Percentiles rank a stretch among this genome's conserved stretches.
phyloP scores from a whole-genome alignment of 2,329 filamentous ascomycete species.

The Delphinella strobiligena region DNA sequence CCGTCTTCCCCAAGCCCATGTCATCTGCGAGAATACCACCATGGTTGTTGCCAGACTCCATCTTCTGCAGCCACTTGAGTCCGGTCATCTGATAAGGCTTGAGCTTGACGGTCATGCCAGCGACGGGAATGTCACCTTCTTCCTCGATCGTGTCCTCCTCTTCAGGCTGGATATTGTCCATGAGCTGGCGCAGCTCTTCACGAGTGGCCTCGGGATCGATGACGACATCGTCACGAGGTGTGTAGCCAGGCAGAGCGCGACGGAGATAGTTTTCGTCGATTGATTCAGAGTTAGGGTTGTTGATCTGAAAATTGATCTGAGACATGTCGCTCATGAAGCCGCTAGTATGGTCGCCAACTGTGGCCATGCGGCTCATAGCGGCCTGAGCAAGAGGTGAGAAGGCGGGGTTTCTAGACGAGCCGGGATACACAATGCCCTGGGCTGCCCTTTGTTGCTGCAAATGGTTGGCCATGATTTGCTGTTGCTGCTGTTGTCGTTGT shows the following conservation, averaged over 20 bases:
- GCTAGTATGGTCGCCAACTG: neutral
- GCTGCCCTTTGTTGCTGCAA: too few relatives aligned
- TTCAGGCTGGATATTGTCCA: constrained; percentile 64
- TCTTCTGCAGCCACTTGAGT: constrained; percentile 62
- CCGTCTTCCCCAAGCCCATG: constrained; percentile 77
- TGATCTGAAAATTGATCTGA: constrained; percentile 8
- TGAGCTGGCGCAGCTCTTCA: constrained; percentile 57
- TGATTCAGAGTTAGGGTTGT: constrained; percentile 13
- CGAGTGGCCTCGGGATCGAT: constrained; percentile 39
- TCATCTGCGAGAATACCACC: constrained; percentile 69
- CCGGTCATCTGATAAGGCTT: constrained; percentile 76
- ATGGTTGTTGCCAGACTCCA: constrained; percentile 59
- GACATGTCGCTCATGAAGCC: constrained; percentile 2
- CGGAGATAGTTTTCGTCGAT: constrained; percentile 15
- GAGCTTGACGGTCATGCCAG: constrained; percentile 54
- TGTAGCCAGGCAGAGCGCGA: constrained; percentile 16
- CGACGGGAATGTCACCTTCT: constrained; percentile 42
- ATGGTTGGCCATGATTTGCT: neutral
- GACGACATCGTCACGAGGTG: constrained; percentile 14
- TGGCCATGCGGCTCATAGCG: neutral
- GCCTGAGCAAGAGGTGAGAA: too few relatives aligned
- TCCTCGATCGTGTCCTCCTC: constrained; percentile 57
- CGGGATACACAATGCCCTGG: neutral
- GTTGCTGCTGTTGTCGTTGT: constrained; percentile 3
- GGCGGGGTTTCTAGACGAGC: neutral